These are phyloP conservation scores for Nothophoma quercina DNA, from an alignment of 2,329 filamentous ascomycete genomes.

Conservation along the genomic window DNA sequence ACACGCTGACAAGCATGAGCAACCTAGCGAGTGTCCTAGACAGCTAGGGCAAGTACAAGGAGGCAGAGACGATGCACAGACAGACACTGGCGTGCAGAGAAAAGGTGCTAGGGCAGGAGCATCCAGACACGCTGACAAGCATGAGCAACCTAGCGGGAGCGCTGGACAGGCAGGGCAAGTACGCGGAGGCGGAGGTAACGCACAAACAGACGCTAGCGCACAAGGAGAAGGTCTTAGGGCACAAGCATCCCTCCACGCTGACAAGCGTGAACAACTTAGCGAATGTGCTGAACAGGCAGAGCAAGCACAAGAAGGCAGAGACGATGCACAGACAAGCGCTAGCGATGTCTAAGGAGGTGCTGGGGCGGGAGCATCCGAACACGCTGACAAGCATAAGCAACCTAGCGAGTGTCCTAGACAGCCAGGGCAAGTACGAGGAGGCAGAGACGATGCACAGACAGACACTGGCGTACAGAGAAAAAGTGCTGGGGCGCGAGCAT, in stretches of 20 bases:
- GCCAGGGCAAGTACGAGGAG: slow-evolving; percentile 1
- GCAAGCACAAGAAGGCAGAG: neutral
- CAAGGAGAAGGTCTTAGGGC: too few relatives aligned
- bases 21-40: neutral
- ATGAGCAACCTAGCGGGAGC: too few relatives aligned
- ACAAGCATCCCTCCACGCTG: slow-evolving; percentile 20
- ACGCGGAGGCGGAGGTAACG: neutral
- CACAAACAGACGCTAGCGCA: too few relatives aligned
- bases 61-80: too few relatives aligned
- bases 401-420: too few relatives aligned
- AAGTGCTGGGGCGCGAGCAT: neutral
- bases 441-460: neutral
- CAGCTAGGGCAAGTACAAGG: too few relatives aligned
- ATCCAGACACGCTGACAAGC: neutral
- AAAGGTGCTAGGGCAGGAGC: neutral
- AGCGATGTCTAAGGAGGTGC: too few relatives aligned
- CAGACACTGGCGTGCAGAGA: too few relatives aligned
- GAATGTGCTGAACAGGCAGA: too few relatives aligned
- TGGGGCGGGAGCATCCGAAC: slow-evolving; percentile 18
- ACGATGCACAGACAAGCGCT: neutral
- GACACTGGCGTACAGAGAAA: neutral
- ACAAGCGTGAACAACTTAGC: slow-evolving; percentile 23
- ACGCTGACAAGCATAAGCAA: slow-evolving; percentile 19
- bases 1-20: too few relatives aligned
- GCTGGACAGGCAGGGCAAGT: too few relatives aligned